These are phyloP conservation scores for Hypoxylon perforatum DNA, from an alignment of 495 filamentous ascomycete species.

Conservation along the genomic window DNA sequence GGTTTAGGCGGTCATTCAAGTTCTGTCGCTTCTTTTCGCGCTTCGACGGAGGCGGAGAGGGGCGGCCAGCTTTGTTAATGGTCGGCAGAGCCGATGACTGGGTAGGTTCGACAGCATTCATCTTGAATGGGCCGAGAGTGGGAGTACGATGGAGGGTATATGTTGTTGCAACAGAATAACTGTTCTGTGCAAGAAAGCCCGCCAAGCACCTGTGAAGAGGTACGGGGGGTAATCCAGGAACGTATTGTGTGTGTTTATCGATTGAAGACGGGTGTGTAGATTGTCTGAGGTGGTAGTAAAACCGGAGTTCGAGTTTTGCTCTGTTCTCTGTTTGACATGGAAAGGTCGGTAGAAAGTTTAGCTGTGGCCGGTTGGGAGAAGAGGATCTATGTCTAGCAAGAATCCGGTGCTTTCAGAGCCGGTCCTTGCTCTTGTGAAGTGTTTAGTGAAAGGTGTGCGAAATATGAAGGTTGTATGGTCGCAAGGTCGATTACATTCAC, in stretches of 20 bases:
- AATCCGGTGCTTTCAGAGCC: not conserved
- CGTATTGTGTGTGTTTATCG: not conserved
- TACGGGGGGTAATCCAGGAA: not conserved
- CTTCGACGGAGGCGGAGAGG: slow-evolving; percentile 73
- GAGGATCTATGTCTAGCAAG: not conserved
- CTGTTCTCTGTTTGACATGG: not conserved
- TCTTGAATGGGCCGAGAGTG: slow-evolving; percentile 12
- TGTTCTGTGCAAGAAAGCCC: not conserved
- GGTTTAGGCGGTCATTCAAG: slow-evolving; percentile 77
- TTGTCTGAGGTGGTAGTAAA: not conserved
- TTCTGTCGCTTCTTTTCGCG: slow-evolving; percentile 87
- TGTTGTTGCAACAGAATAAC: not conserved
- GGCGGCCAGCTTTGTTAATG: slow-evolving; percentile 32
- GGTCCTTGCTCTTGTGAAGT: not conserved
- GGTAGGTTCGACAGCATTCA: slow-evolving; percentile 38
- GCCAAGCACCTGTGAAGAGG: not conserved
- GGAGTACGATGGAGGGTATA: not conserved
- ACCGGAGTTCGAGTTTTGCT: slow-evolving; percentile 3
- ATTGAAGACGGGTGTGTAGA: not conserved
- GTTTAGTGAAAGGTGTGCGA: not conserved
- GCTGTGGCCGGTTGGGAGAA: not conserved
- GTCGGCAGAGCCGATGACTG: slow-evolving; percentile 37
- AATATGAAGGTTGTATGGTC: not conserved
- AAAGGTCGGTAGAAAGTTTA: not conserved
- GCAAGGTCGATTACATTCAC: slow-evolving; percentile 31